A percentile compares a stretch with the other conserved stretches of the same genome.
phyloP scores from a whole-genome alignment of 495 filamentous ascomycete genomes.

The Penicillium paxilli region DNA sequence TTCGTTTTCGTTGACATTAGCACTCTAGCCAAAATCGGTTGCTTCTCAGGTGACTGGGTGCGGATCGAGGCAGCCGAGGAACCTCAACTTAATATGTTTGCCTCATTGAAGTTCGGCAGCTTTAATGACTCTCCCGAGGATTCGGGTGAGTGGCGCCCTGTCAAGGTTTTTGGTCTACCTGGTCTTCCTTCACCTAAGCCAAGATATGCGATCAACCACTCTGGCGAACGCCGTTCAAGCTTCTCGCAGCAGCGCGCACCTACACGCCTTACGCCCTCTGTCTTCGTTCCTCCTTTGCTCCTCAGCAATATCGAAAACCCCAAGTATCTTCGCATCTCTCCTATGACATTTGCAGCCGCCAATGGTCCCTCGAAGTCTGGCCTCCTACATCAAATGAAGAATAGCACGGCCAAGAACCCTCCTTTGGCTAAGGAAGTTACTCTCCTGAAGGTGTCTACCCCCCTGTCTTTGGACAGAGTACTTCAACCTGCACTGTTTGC shows the following conservation, averaged over 20 bases:
- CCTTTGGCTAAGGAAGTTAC: conserved; percentile 90
- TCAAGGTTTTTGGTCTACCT: conserved; percentile 83
- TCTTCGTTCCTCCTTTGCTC: conserved; percentile 81
- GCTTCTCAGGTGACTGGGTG: conserved; percentile 99
- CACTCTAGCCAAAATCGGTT: conserved; percentile 82
- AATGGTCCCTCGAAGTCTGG: conserved; percentile 34
- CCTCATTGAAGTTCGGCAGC: conserved; percentile 50
- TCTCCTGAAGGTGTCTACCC: conserved; percentile 85
- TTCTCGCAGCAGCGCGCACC: conserved; percentile 49
- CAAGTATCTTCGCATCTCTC: conserved; percentile 70
- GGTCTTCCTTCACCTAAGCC: conserved; percentile 56
- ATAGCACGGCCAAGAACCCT: conserved; percentile 58
- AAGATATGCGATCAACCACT: conserved; percentile 53
- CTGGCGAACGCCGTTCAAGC: conserved; percentile 50
- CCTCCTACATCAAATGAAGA: conserved; percentile 44
- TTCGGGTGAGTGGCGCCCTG: conserved; percentile 68
- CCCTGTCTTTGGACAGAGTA: conserved; percentile 77
- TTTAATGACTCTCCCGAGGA: conserved; percentile 45
- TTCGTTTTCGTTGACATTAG: conserved; percentile 86
- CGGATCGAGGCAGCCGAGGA: conserved; percentile 72
- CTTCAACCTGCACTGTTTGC: conserved; percentile 82
- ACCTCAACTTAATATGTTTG: conserved; percentile 55
- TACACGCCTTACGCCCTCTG: conserved; percentile 52
- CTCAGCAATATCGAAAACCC: conserved; percentile 79
- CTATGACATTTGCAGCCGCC: conserved; percentile 51